A percentile compares a stretch with the other conserved stretches of the same genome.
phyloP scores from a whole-genome alignment of 202 grass and related monocot genomes.

The Panicum hallii region DNA sequence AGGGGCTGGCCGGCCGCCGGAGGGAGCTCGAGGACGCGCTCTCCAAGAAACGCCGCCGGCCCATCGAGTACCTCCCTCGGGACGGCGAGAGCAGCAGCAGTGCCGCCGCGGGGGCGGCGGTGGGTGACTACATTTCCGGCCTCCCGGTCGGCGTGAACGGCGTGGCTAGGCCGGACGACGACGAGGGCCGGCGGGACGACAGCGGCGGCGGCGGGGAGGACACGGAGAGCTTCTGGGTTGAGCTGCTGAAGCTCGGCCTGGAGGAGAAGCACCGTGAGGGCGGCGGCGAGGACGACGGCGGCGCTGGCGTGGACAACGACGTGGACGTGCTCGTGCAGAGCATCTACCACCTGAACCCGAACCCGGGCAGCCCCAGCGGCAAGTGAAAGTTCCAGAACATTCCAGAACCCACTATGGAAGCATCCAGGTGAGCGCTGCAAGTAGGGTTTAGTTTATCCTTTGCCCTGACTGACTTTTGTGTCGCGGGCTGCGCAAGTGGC shows the following conservation, averaged over 20 bases:
- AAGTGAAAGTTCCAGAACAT: slow-evolving; percentile 49
- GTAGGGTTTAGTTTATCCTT: neutral
- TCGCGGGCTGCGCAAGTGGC: too few species aligned
- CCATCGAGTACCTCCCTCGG: slow-evolving; percentile 58
- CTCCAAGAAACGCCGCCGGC: slow-evolving; percentile 76
- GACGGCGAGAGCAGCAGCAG: slow-evolving; percentile 6
- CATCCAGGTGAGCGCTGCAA: neutral
- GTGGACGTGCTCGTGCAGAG: slow-evolving; percentile 60
- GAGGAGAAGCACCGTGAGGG: slow-evolving; percentile 40
- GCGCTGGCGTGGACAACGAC: slow-evolving; percentile 47
- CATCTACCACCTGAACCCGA: slow-evolving; percentile 51
- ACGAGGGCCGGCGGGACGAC: neutral
- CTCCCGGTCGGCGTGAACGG: slow-evolving; percentile 26
- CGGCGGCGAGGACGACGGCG: slow-evolving; percentile 32
- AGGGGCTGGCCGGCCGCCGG: slow-evolving; percentile 2
- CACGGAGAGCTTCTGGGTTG: slow-evolving; percentile 70
- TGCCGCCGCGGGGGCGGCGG: neutral
- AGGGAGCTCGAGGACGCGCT: slow-evolving; percentile 75
- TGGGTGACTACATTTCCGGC: neutral
- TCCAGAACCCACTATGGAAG: neutral
- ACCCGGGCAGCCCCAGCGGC: neutral
- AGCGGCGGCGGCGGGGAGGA: slow-evolving; percentile 30
- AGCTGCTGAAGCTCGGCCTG: slow-evolving; percentile 56
- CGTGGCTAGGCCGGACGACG: neutral
- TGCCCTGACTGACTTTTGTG: neutral